Evolutionary conservation across 225 moss, liverwort and hornwort species (phyloP).

Genomic region (Takakia lepidozioides): DNA sequence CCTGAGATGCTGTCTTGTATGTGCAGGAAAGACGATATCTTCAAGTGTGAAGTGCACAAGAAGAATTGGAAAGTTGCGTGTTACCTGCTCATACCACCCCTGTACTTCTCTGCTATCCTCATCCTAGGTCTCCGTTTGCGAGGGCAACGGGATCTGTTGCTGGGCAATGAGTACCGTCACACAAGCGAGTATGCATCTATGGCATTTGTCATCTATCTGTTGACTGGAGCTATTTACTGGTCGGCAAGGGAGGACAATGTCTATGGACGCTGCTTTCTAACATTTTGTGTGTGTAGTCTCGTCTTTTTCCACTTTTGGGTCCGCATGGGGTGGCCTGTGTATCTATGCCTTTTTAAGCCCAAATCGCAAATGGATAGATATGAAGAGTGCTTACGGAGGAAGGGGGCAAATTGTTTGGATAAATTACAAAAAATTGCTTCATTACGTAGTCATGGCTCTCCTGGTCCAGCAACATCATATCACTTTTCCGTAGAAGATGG

Average conservation of each 20-base stretch:
- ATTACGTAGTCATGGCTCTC: not conserved
- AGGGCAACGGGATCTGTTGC: conserved; percentile 26
- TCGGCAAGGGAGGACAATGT: conserved; percentile 24
- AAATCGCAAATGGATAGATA: conserved; percentile 38
- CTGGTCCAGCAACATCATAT: not conserved
- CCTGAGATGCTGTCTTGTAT: too few relatives aligned
- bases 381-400: conserved; percentile 31
- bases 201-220: conserved; percentile 45
- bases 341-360: conserved; percentile 36
- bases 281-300: conserved; percentile 37
- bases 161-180: conserved; percentile 29
- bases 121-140: conserved; percentile 14
- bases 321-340: conserved; percentile 40
- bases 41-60: conserved; percentile 18
- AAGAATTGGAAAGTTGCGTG: conserved; percentile 22
- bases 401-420: conserved; percentile 33
- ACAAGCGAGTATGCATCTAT: conserved; percentile 31
- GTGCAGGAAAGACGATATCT: conserved; percentile 1
- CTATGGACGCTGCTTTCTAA: conserved; percentile 37
- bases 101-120: conserved; percentile 36
- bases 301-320: conserved; percentile 51
- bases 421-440: not conserved
- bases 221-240: conserved; percentile 39
- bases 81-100: conserved; percentile 35
- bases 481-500: not conserved